Evolutionary conservation across 331 rosid genomes (phyloP), one percentile per base, ranked within the genome.

Genomic region (Pyrus hybrid): DNA sequence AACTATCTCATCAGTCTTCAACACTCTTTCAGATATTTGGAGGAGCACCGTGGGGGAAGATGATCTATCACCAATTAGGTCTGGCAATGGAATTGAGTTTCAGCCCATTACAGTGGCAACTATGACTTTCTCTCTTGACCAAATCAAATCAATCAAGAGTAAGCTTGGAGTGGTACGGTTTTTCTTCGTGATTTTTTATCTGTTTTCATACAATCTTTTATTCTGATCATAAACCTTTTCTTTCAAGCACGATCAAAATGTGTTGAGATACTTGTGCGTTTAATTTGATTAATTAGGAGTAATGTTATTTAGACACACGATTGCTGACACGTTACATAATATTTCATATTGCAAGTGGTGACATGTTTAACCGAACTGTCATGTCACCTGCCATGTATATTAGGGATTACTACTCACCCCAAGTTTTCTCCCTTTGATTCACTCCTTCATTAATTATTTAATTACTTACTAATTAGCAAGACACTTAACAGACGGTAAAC

Each of bases 31-130:
- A 0, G 87, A 87, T 54, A 80, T 87, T 63, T 80, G 85, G 21
- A 86, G 80, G 87, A 9, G 84, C 29, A 81, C 67, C 32, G 26
- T 83, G 58, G 20, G 76, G 26, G 86, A 82, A 68, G 91, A 85
- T 78, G 88, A 87, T 22, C 26, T n/a, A 29, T 80, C 85, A 22
- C 85, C 91, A 12, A 80, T 85, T 8, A 82, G 88, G 68, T 84
- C 87, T 8, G 13, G 87, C 8, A 77, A 70, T 1, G 87, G 80
- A 67, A 26, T 10, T 53, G 82, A 80, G 64, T 80, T 73, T 35
- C 45, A 77, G 45, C 79, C 84, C 4, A 45, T 82, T 17, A 30
- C 63, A 45, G 68, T 80, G 65, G 78, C 87, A 5, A 70, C 53
- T 65, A 71, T 82, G 29, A 37, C 77, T 0, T 72, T 83, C 29